Conservation (phyloP, 208 protist genomes). For the Wallacemonas sp. region DNA sequence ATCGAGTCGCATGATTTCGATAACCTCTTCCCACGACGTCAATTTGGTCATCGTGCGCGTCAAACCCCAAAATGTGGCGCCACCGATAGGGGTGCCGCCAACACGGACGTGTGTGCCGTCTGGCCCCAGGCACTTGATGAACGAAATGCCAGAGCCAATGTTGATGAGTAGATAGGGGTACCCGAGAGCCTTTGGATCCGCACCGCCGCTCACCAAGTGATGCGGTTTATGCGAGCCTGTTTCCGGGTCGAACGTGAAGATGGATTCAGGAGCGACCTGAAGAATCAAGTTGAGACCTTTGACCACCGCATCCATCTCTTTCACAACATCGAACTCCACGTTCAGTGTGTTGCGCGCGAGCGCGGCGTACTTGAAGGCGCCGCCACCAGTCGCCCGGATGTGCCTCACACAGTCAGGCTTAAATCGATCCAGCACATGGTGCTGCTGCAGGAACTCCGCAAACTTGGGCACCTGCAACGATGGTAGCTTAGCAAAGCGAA, state of each 20-base stretch:
- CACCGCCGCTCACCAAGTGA: conserved; percentile 41
- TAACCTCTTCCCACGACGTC: conserved; percentile 94
- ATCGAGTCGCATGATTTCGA: conserved; percentile 92
- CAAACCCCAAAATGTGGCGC: conserved; percentile 97
- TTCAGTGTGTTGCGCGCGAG: conserved; percentile 46
- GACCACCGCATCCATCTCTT: conserved; percentile 90
- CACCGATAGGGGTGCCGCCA: conserved; percentile 94
- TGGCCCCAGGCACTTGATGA: conserved; percentile 90
- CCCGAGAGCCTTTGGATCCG: conserved; percentile 32
- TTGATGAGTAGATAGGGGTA: conserved; percentile 97
- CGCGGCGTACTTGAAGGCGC: conserved; percentile 85
- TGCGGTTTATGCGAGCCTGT: conserved; percentile 68
- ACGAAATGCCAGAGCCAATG: conserved; percentile 97
- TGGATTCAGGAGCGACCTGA: conserved; percentile 53
- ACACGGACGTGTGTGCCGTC: conserved; percentile 92
- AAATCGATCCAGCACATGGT: conserved; percentile 36
- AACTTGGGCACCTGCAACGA: conserved; percentile 81
- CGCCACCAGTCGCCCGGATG: conserved; percentile 87
- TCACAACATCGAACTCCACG: conserved; percentile 75
- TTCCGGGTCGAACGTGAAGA: conserved; percentile 79
- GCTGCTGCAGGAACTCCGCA: conserved; percentile 45
- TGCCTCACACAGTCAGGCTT: conserved; percentile 29
- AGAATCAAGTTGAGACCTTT: conserved; percentile 87
- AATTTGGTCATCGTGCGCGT: conserved; percentile 91
- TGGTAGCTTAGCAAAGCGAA: conserved; percentile 84